A percentile compares a stretch with the other conserved stretches of the same genome.
These are phyloP conservation scores for Chaetoceros tenuissimus DNA, from an alignment of 108 stramenopile species.

Conservation along the genomic window DNA sequence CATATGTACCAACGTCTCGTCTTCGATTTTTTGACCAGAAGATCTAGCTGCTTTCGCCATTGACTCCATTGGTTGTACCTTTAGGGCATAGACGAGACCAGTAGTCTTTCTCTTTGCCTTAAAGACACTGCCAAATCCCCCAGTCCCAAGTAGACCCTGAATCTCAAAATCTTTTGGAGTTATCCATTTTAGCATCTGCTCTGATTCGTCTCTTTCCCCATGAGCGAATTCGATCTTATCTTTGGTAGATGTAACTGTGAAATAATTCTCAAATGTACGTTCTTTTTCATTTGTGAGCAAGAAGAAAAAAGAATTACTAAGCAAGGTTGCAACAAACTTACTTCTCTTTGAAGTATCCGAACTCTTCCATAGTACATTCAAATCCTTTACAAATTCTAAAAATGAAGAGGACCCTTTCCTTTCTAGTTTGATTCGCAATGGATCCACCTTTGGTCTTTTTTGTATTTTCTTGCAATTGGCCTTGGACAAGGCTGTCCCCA, in stretches of 20 bases:
- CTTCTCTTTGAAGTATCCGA: background rate
- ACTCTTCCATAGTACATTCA: background rate
- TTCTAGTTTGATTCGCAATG: background rate
- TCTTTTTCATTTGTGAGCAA: too few relatives aligned
- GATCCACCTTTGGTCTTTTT: background rate
- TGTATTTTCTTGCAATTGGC: too few relatives aligned
- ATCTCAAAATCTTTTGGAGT: slow-evolving; percentile 1
- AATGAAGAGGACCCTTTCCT: background rate
- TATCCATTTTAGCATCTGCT: background rate
- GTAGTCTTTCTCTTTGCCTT: background rate
- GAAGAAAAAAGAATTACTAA: background rate
- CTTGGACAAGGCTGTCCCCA: too few relatives aligned
- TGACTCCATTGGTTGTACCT: background rate
- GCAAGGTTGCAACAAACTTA: slow-evolving; percentile 1
- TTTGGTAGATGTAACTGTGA: background rate
- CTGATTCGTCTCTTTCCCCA: background rate
- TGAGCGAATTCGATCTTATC: background rate
- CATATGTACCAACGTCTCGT: background rate
- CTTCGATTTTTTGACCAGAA: background rate
- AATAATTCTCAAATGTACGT: background rate
- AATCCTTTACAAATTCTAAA: background rate
- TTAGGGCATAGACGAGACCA: background rate
- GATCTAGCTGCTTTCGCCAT: background rate
- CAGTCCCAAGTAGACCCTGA: background rate
- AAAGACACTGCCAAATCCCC: background rate